A percentile compares a stretch with the other conserved stretches of the same genome.
Conservation (phyloP, 129 eudicot species). For the Tanacetum coccineum region DNA sequence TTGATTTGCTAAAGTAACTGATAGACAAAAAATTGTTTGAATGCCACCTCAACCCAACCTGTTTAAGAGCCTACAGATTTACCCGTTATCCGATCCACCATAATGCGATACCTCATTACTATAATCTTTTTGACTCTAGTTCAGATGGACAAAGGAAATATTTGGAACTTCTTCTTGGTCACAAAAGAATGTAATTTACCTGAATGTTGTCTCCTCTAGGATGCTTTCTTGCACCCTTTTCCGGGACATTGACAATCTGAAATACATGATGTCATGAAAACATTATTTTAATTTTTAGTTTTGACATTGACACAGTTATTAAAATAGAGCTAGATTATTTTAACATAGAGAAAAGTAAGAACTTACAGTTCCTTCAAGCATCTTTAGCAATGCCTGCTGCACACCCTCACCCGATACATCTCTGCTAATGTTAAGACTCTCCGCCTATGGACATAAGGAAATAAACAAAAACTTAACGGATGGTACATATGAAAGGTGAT, state of each 20-base stretch:
- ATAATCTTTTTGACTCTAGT: background rate
- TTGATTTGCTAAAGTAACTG: background rate
- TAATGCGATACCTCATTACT: background rate
- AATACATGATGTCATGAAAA: slow-evolving; percentile 6
- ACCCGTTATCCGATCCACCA: background rate
- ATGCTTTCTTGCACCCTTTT: slow-evolving; percentile 84
- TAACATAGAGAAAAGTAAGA: background rate
- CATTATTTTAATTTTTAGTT: background rate
- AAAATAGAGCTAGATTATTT: too few species aligned
- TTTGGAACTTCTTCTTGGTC: background rate
- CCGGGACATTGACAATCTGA: slow-evolving; percentile 81
- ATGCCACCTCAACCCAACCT: background rate
- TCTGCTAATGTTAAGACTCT: slow-evolving; percentile 77
- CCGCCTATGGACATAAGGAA: slow-evolving; percentile 39
- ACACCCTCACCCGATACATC: slow-evolving; percentile 47
- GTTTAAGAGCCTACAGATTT: slow-evolving; percentile 5
- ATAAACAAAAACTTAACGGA: too few species aligned
- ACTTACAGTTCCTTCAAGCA: slow-evolving; percentile 86
- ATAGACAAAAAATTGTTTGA: background rate
- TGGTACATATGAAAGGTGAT: background rate
- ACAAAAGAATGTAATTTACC: slow-evolving; percentile 30
- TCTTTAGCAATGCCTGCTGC: slow-evolving; percentile 68
- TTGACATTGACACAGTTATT: too few species aligned
- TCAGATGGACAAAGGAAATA: background rate
- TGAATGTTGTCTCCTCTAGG: slow-evolving; percentile 86